Conservation (phyloP, 345 rosid species). For the Dipteronia dyeriana region DNA sequence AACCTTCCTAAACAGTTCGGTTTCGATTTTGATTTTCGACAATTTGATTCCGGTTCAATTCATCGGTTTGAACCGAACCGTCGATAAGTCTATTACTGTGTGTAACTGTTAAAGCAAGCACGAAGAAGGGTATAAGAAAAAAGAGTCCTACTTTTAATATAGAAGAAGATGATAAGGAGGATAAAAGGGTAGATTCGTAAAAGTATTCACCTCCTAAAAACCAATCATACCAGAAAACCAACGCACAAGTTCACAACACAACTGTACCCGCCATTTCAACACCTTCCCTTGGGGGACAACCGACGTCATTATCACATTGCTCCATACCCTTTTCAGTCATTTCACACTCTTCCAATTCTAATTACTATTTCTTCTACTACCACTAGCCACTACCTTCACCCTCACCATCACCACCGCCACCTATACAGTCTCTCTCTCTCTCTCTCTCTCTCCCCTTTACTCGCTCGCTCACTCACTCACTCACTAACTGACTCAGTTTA, state of each 20-base stretch:
- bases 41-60: too few species aligned
- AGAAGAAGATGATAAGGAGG: background rate
- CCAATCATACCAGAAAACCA: background rate
- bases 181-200: conserved; percentile 1
- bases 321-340: conserved; percentile 31
- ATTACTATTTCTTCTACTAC: background rate
- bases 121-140: too few species aligned
- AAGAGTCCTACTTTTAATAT: background rate
- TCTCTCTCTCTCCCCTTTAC: conserved; percentile 22
- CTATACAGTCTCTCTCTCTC: conserved; percentile 9
- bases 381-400: conserved; percentile 20
- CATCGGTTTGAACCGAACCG: too few species aligned
- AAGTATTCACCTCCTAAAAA: background rate
- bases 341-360: conserved; percentile 18
- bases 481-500: conserved; percentile 25
- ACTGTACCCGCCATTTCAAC: conserved; percentile 18
- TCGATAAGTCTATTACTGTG: too few species aligned
- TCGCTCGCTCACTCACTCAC: conserved; percentile 25
- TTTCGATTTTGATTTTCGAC: too few species aligned
- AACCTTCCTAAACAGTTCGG: too few species aligned
- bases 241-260: background rate
- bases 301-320: conserved; percentile 22
- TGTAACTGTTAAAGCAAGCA: background rate
- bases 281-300: conserved; percentile 6
- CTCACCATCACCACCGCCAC: background rate